These are phyloP conservation scores for Solanum corneliomulleri DNA, from an alignment of 257 asterid genomes.

Conservation along the genomic window DNA sequence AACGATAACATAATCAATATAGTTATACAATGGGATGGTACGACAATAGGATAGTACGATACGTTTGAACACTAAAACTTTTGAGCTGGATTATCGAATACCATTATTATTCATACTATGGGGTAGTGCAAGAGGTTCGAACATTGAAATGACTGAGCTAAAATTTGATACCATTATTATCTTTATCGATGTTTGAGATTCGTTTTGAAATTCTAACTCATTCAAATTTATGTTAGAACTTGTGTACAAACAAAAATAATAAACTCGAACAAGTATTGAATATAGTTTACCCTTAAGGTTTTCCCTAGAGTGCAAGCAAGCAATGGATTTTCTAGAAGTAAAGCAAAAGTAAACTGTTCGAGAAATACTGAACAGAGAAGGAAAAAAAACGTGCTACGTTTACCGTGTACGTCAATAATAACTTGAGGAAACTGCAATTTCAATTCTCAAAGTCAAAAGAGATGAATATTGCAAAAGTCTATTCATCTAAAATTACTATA, in stretches of 20 bases:
- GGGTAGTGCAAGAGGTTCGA: background rate
- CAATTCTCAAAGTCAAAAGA: background rate
- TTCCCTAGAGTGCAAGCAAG: background rate
- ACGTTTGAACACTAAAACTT: too few species aligned
- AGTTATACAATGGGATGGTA: too few species aligned
- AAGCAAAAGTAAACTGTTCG: background rate
- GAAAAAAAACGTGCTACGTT: background rate
- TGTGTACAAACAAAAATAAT: background rate
- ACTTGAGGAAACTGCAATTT: background rate
- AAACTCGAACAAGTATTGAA: background rate
- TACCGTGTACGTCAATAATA: background rate
- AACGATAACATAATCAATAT: too few species aligned
- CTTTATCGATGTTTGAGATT: background rate
- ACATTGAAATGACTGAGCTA: background rate
- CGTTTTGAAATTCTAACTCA: accelerated
- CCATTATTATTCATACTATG: too few species aligned
- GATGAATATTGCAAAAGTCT: background rate
- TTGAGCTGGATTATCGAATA: too few species aligned
- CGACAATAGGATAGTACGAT: accelerated
- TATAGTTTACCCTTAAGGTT: background rate
- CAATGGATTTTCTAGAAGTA: background rate
- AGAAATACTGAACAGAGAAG: background rate
- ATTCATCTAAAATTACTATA: background rate
- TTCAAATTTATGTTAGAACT: background rate
- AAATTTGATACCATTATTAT: too few species aligned